Evolutionary conservation across 495 filamentous ascomycete species (phyloP).

Genomic region (Penicillium paradoxum): DNA sequence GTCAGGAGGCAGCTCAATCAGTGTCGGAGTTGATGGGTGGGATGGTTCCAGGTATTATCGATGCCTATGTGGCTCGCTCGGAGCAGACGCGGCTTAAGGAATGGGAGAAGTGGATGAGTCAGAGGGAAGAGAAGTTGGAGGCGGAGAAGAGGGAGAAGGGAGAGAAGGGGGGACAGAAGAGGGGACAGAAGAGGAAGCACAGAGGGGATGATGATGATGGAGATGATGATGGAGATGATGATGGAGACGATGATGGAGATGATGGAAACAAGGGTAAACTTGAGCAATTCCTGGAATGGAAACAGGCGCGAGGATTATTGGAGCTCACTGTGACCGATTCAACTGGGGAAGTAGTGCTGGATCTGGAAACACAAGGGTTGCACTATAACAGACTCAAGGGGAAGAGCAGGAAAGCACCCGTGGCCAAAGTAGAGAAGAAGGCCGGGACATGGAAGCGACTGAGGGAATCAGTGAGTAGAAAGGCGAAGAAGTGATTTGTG

Average conservation of each 20-base stretch:
- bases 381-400: background rate
- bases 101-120: background rate
- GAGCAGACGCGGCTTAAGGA: background rate
- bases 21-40: background rate
- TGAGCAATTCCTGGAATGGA: background rate
- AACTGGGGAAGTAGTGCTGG: background rate
- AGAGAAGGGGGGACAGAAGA: no score
- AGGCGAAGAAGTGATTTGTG: background rate
- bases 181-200: background rate
- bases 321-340: background rate
- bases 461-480: background rate
- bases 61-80: background rate
- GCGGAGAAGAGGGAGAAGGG: no score
- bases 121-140: no score
- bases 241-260: background rate
- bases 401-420: background rate
- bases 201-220: background rate
- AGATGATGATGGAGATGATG: background rate
- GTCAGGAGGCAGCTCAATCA: background rate
- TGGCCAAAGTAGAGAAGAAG: no score
- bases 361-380: background rate
- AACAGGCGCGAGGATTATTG: background rate
- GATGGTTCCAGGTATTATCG: background rate
- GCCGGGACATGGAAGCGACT: no score
- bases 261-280: background rate